These are phyloP conservation scores for Entamoeba dispar DNA, from an alignment of 208 protist genomes.

Conservation along the genomic window DNA sequence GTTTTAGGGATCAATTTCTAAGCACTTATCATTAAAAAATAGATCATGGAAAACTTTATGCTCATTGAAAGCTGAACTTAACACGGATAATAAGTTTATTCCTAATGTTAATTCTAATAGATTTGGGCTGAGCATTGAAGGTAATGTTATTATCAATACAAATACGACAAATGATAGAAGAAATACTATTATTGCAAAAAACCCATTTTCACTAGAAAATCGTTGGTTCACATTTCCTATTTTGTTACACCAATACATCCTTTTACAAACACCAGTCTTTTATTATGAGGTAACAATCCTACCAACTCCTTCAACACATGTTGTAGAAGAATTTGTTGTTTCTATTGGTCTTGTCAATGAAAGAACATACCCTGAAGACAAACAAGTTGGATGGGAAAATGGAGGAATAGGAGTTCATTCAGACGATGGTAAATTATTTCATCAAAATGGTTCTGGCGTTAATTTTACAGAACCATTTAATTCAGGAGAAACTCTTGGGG, in stretches of 20 bases:
- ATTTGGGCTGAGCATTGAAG: not conserved
- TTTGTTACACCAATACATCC: not conserved
- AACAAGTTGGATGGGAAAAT: not conserved
- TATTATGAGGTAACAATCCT: not conserved
- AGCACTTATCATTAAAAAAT: too few relatives aligned
- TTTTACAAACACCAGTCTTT: not conserved
- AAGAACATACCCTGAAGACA: not conserved
- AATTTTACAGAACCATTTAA: not conserved
- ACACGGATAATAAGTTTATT: too few relatives aligned
- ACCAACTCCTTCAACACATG: not conserved
- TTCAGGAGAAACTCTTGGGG: not conserved
- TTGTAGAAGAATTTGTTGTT: not conserved
- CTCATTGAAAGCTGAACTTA: too few relatives aligned
- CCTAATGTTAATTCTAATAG: not conserved
- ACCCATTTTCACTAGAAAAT: not conserved
- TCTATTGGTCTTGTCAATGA: not conserved
- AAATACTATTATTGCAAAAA: not conserved
- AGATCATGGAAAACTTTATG: too few relatives aligned
- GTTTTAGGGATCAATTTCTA: too few relatives aligned
- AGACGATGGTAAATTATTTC: not conserved
- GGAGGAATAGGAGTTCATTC: not conserved
- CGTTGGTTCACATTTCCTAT: not conserved
- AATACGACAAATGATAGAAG: not conserved
- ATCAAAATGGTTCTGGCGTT: not conserved
- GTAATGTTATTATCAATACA: not conserved